Evolutionary conservation across 202 grass and related monocot genomes (phyloP).

Genomic region (Eragrostis tef): DNA sequence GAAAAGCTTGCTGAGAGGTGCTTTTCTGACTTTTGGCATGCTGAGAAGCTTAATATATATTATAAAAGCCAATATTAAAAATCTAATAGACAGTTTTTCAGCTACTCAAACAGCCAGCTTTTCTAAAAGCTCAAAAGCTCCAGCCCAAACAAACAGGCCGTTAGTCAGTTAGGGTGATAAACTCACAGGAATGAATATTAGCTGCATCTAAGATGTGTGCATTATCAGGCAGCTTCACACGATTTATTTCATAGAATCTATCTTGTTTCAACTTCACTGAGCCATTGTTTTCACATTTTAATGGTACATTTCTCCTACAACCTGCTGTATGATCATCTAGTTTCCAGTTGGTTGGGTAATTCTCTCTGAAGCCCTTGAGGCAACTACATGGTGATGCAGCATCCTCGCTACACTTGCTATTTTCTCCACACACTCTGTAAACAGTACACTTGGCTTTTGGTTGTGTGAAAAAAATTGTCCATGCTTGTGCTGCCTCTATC

Average conservation of each 20-base stretch:
- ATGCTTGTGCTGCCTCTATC: slow-evolving; percentile 24
- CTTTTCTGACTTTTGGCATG: no score
- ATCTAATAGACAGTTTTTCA: no score
- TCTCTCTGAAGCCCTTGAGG: slow-evolving; percentile 48
- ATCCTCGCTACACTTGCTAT: slow-evolving; percentile 47
- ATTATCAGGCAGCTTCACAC: slow-evolving; percentile 36
- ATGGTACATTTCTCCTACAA: slow-evolving; percentile 39
- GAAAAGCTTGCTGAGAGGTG: no score
- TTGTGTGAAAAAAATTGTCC: slow-evolving; percentile 32
- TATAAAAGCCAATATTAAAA: no score
- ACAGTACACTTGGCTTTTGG: slow-evolving; percentile 44
- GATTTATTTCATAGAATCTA: slow-evolving; percentile 30
- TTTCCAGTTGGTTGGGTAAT: slow-evolving; percentile 27
- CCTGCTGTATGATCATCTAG: slow-evolving; percentile 41
- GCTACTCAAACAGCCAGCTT: no score
- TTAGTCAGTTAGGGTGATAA: no score
- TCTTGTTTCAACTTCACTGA: slow-evolving; percentile 31
- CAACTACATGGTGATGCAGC: slow-evolving; percentile 43
- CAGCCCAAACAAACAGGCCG: no score
- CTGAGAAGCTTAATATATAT: no score
- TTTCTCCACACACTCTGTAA: slow-evolving; percentile 35
- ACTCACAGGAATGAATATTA: slow-evolving; percentile 16
- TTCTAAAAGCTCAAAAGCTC: no score
- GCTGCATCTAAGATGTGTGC: neutral
- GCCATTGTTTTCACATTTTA: slow-evolving; percentile 34